Evolutionary conservation across 2,329 filamentous ascomycete species (phyloP).

Genomic region (Hyphodiscus sp.): DNA sequence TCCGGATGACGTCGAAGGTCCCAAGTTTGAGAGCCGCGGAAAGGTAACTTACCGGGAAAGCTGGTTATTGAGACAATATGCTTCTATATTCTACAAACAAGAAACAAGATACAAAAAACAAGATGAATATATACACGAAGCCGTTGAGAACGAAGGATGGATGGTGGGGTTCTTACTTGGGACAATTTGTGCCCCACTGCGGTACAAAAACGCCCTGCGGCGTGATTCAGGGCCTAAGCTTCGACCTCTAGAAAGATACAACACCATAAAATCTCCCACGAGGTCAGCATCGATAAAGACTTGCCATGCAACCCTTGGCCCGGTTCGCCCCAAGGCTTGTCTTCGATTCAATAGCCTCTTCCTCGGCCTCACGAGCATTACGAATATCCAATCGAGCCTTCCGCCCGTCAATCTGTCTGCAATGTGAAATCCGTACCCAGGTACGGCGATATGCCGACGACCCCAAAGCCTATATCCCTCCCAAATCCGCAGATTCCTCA

Average conservation of each 20-base stretch:
- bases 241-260: slow-evolving; percentile 13
- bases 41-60: neutral
- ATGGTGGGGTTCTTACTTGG: slow-evolving; percentile 1
- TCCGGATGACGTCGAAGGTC: neutral
- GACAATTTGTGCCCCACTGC: slow-evolving; percentile 1
- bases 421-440: slow-evolving; percentile 35
- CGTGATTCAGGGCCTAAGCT: neutral
- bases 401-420: slow-evolving; percentile 33
- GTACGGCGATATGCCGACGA: slow-evolving; percentile 28
- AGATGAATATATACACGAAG: neutral
- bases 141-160: neutral
- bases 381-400: slow-evolving; percentile 17
- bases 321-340: slow-evolving; percentile 26
- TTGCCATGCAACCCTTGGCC: slow-evolving; percentile 28
- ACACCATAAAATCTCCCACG: neutral
- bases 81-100: neutral
- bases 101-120: neutral
- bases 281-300: neutral
- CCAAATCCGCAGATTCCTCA: neutral
- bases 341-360: slow-evolving; percentile 21
- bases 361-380: slow-evolving; percentile 15
- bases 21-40: neutral
- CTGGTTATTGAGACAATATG: neutral
- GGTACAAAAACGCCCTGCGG: neutral
- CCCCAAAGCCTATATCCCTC: slow-evolving; percentile 16